Conservation (phyloP, 2,329 filamentous ascomycete species). For the Cladosporium sp. region DNA sequence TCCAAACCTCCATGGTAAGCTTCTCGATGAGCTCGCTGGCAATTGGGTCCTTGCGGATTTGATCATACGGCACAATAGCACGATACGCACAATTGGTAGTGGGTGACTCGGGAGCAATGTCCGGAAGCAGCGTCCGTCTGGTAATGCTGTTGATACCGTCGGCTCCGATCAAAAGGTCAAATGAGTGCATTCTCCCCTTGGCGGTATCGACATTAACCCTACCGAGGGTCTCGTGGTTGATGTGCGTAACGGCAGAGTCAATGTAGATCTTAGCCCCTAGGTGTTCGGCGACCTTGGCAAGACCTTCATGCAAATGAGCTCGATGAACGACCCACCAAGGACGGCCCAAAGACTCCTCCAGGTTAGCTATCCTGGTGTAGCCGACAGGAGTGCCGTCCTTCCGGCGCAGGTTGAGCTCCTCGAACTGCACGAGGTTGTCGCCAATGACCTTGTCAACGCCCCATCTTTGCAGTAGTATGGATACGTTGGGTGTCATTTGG, state of each 20-base stretch:
- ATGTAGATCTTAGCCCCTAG: conserved; percentile 38
- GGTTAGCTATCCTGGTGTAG: conserved; percentile 32
- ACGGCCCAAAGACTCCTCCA: conserved; percentile 31
- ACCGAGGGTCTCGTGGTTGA: conserved; percentile 28
- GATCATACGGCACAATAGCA: conserved; percentile 41
- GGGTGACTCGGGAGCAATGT: conserved; percentile 37
- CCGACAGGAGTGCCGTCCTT: conserved; percentile 39
- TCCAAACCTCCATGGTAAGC: conserved; percentile 46
- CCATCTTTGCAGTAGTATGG: conserved; percentile 38
- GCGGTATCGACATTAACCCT: conserved; percentile 30
- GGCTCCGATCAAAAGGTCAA: conserved; percentile 29
- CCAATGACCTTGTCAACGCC: conserved; percentile 39
- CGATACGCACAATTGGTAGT: conserved; percentile 45
- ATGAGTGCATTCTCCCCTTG: conserved; percentile 19
- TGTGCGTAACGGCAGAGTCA: conserved; percentile 32
- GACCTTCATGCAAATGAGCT: conserved; percentile 44
- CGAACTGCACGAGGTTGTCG: conserved; percentile 37
- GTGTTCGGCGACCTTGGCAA: conserved; percentile 37
- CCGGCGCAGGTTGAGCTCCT: conserved; percentile 38
- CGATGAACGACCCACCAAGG: conserved; percentile 47
- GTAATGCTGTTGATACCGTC: conserved; percentile 33
- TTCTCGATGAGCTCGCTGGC: conserved; percentile 29
- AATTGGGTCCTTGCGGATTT: conserved; percentile 40
- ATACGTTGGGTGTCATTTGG: conserved; percentile 37
- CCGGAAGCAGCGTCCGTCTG: conserved; percentile 38